Conservation (phyloP, 1,139 yeast species). For the Candida pseudoviswanathii region DNA sequence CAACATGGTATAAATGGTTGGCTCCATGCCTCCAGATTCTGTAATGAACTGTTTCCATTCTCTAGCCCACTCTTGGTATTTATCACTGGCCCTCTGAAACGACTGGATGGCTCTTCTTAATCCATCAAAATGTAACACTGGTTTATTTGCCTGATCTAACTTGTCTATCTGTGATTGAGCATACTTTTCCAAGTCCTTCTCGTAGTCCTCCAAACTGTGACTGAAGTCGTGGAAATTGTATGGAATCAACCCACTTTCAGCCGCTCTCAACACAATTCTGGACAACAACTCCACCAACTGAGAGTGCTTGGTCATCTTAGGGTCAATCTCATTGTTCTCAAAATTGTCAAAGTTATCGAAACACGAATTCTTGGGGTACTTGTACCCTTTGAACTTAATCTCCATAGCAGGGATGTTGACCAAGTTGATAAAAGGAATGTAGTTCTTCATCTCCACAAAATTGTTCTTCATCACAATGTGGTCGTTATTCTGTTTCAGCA, state of each 20-base stretch:
- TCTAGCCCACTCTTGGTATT: conserved; percentile 45
- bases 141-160: conserved; percentile 12
- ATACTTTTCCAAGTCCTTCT: conserved; percentile 46
- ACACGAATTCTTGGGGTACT: conserved; percentile 65
- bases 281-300: conserved; percentile 62
- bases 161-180: conserved; percentile 15
- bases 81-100: conserved; percentile 25
- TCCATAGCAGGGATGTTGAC: conserved; percentile 73
- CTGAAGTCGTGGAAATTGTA: conserved; percentile 58
- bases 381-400: conserved; percentile 48
- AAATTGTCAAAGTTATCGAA: conserved; percentile 67
- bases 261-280: conserved; percentile 52
- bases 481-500: conserved; percentile 24
- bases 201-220: conserved; percentile 42
- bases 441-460: conserved; percentile 60
- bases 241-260: conserved; percentile 80
- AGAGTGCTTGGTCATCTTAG: conserved; percentile 57
- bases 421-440: conserved; percentile 63
- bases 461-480: conserved; percentile 35
- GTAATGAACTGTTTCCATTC: conserved; percentile 54
- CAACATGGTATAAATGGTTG: conserved; percentile 66
- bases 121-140: conserved; percentile 33
- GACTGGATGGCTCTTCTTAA: conserved; percentile 27
- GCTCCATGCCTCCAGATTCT: conserved; percentile 54
- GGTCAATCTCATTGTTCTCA: conserved; percentile 49